Base-by-base conservation (phyloP, 2,329 filamentous ascomycete species). In the Botrytis elliptica region DNA sequence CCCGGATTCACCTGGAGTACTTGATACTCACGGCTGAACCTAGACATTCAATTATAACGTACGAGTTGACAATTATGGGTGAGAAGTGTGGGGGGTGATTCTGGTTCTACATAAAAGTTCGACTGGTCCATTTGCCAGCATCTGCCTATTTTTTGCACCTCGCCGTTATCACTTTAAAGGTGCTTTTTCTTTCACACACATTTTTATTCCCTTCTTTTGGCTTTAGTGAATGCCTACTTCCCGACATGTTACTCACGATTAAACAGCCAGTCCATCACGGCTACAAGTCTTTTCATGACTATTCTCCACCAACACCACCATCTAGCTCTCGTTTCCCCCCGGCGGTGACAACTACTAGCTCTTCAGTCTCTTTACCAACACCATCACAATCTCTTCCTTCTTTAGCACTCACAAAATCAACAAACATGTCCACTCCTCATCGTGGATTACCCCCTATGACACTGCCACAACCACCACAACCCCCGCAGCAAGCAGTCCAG, bases 381-480 rank as follows among this genome's bases (percentile, higher is more conserved):
- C 77, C 76, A 71, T 75, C 76, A 65, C 79, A 79, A 70, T 78
- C 81, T 64, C 78, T 80, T 75, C 78, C 79, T 70, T 81, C 76
- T 76, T 75, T 81, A 70, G 78, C 81, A 73, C 73, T 78, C 62
- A 68, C 73, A 44, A 85, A 83, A 80, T 84, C 86, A 74, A 82
- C 84, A 75, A 82, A 84, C 82, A 93, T 93, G 91, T 90, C 91
- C 80, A 88, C 87, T 80, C 87, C 90, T 82, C 90, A 91, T 83
- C 89, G 91, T 83, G 84, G 93, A 84, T 91, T 91, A 81, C 88
- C 88, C 73, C 90, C 91, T 81, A 88, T 92, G 87, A 86, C 87
- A 78, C 83, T 91, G 77, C 85, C 89, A 75, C 83, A 83, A 77
- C 75, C 77, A 49, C 20, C 74, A 57, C 78, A 79, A 55, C 78